Conservation (phyloP, 805 yeast species). For the Scheffersomyces coipomensis region DNA sequence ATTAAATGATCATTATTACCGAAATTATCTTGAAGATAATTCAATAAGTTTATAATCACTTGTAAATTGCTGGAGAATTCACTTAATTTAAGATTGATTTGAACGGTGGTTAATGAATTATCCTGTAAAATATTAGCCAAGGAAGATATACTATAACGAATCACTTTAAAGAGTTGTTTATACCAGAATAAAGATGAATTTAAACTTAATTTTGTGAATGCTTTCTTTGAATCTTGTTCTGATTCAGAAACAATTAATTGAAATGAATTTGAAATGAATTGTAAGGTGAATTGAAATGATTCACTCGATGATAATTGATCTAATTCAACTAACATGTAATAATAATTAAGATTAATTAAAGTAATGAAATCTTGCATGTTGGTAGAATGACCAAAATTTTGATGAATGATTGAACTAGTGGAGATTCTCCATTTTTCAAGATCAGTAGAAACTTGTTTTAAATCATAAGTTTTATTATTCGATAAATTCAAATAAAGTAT, state of each 20-base stretch:
- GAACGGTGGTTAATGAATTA: conserved; percentile 10
- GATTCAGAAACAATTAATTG: conserved; percentile 27
- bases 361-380: conserved; percentile 32
- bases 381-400: conserved; percentile 22
- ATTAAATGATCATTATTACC: background rate
- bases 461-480: conserved; percentile 1
- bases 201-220: conserved; percentile 4
- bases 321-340: conserved; percentile 37
- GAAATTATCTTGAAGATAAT: conserved; percentile 10
- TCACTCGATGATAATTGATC: conserved; percentile 39
- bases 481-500: conserved; percentile 14
- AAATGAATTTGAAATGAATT: conserved; percentile 39
- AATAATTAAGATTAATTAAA: conserved; percentile 35
- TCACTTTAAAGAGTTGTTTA: conserved; percentile 35
- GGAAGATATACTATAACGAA: conserved; percentile 25
- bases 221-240: conserved; percentile 11
- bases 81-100: conserved; percentile 18
- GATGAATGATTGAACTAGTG: conserved; percentile 25
- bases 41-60: conserved; percentile 30
- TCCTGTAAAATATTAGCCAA: conserved; percentile 15
- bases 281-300: conserved; percentile 39
- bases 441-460: conserved; percentile 22
- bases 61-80: conserved; percentile 35
- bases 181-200: conserved; percentile 26
- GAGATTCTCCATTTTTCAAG: conserved; percentile 38